A percentile compares a stretch with the other conserved stretches of the same genome.
Conservation (phyloP, 23 red algal species). For the Agarophyton chilense region DNA sequence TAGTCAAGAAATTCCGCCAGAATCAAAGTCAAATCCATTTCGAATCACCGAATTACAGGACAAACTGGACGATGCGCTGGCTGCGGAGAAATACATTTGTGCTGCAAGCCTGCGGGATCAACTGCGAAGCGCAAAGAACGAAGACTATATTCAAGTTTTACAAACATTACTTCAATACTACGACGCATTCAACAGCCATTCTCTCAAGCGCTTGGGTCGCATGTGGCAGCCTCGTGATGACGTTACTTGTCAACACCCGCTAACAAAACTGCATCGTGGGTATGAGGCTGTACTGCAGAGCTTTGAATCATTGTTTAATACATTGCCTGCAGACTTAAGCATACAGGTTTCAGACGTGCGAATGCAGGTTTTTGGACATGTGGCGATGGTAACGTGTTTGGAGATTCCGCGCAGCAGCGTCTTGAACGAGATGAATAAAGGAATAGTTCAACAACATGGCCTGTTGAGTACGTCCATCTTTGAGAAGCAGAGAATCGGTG, state of each 20-base stretch:
- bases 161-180: conserved; percentile 44
- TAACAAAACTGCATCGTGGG: conserved; percentile 16
- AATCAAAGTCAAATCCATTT: background rate
- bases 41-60: conserved; percentile 43
- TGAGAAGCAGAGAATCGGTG: conserved; percentile 14
- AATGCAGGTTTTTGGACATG: conserved; percentile 8
- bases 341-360: conserved; percentile 35
- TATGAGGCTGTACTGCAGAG: conserved; percentile 24
- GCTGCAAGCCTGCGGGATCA: conserved; percentile 39
- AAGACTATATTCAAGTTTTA: conserved; percentile 38
- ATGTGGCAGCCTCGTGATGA: conserved; percentile 2
- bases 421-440: background rate
- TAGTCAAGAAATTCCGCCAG: background rate
- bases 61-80: conserved; percentile 37
- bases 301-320: conserved; percentile 34
- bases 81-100: conserved; percentile 20
- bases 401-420: conserved; percentile 30
- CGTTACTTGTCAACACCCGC: conserved; percentile 55
- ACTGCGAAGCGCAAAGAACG: conserved; percentile 26
- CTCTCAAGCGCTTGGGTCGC: conserved; percentile 7
- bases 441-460: conserved; percentile 12
- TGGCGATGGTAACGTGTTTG: conserved; percentile 28
- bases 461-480: conserved; percentile 36
- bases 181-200: conserved; percentile 45
- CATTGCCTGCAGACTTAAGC: conserved; percentile 34